phyloP scores from a whole-genome alignment of 331 rosid genomes.

The Pyrus hybrid region DNA sequence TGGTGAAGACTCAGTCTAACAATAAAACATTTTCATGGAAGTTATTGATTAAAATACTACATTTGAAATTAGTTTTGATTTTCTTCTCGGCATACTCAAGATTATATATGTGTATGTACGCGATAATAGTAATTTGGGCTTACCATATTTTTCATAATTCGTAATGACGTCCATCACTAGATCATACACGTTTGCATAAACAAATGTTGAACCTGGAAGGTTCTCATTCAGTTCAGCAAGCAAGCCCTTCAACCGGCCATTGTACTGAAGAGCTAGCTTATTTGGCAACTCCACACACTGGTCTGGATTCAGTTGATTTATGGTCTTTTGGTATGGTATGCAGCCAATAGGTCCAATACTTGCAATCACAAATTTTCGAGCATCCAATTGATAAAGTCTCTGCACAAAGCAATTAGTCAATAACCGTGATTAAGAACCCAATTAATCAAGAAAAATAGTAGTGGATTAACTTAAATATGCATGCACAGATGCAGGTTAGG shows the following conservation, averaged over 20 bases:
- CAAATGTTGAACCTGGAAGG: constrained; percentile 66
- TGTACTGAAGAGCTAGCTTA: constrained; percentile 69
- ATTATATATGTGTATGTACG: too few relatives aligned
- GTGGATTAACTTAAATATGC: not conserved
- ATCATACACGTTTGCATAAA: constrained; percentile 77
- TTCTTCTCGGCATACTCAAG: not conserved
- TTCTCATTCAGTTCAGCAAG: constrained; percentile 54
- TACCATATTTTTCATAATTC: constrained; percentile 67
- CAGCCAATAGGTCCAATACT: constrained; percentile 93
- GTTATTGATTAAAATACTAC: too few relatives aligned
- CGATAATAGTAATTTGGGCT: not conserved
- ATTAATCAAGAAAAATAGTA: not conserved
- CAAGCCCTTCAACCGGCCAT: constrained; percentile 67
- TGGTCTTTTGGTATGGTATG: constrained; percentile 83
- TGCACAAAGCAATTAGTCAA: constrained; percentile 10
- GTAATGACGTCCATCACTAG: constrained; percentile 53
- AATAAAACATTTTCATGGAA: too few relatives aligned
- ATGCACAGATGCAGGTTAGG: not conserved
- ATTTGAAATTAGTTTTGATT: too few relatives aligned
- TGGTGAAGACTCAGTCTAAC: too few relatives aligned
- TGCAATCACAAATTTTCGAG: constrained; percentile 69
- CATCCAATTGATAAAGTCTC: constrained; percentile 84
- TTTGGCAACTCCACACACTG: constrained; percentile 91
- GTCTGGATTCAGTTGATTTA: constrained; percentile 60
- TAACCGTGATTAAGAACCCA: not conserved